phyloP scores from a whole-genome alignment of 1,284 basidiomycete genomes.

The Laetiporus sulphureus region DNA sequence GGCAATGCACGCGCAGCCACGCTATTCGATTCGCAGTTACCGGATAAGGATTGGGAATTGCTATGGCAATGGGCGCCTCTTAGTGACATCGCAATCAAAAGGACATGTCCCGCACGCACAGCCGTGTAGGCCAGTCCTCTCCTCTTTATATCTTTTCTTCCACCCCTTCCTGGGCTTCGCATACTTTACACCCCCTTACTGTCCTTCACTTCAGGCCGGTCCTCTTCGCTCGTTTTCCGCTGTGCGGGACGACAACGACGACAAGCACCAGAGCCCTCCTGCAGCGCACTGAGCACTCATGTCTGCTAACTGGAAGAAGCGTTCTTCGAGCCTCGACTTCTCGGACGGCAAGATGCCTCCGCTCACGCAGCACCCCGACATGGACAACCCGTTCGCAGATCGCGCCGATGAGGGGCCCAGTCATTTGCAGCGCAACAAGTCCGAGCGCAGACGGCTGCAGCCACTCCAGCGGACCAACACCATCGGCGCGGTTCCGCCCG shows the following conservation, averaged over 20 bases:
- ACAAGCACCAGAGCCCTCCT: slow-evolving; percentile 11
- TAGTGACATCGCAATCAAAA: not conserved
- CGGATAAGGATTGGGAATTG: too few relatives aligned
- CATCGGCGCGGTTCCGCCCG: slow-evolving; percentile 24
- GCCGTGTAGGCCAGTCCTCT: slow-evolving; percentile 2
- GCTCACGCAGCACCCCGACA: slow-evolving; percentile 49
- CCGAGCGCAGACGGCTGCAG: slow-evolving; percentile 71
- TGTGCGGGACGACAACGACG: slow-evolving; percentile 29
- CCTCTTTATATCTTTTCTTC: slow-evolving; percentile 11
- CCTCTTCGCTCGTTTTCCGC: slow-evolving; percentile 26
- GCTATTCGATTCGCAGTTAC: too few relatives aligned
- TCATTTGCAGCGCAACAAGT: slow-evolving; percentile 70
- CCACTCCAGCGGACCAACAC: slow-evolving; percentile 62
- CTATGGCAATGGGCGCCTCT: not conserved
- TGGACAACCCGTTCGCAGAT: slow-evolving; percentile 27
- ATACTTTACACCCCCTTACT: slow-evolving; percentile 26
- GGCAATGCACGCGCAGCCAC: too few relatives aligned
- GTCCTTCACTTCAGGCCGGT: slow-evolving; percentile 43
- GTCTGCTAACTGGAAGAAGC: slow-evolving; percentile 28
- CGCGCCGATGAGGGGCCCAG: slow-evolving; percentile 29
- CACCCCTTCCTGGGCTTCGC: slow-evolving; percentile 18
- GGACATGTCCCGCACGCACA: too few relatives aligned
- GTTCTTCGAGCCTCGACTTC: slow-evolving; percentile 66
- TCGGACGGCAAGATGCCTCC: slow-evolving; percentile 49
- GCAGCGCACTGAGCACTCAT: slow-evolving; percentile 10